Conservation (phyloP, 1,284 basidiomycete genomes). For the Porphyrellus sp. region DNA sequence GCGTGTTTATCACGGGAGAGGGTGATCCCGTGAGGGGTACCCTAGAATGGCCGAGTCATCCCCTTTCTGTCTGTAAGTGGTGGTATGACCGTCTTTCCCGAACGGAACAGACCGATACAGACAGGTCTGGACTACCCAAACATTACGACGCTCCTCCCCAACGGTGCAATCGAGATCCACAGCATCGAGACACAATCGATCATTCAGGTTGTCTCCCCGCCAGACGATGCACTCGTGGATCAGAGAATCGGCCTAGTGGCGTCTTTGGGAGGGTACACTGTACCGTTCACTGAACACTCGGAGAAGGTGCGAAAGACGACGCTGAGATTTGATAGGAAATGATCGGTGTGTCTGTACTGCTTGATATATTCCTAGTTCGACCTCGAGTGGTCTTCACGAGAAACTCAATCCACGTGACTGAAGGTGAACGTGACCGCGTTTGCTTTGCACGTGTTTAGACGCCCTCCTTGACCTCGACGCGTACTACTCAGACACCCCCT, state of each 20-base stretch:
- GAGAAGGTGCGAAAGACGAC: conserved; percentile 50
- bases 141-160: conserved; percentile 72
- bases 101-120: neutral
- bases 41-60: conserved; percentile 79
- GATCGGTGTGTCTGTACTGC: conserved; percentile 29
- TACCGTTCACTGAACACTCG: conserved; percentile 56
- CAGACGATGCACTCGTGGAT: conserved; percentile 33
- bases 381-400: neutral
- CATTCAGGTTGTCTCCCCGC: conserved; percentile 65
- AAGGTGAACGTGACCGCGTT: conserved; percentile 15
- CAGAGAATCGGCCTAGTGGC: conserved; percentile 42
- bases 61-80: conserved; percentile 71
- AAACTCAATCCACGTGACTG: conserved; percentile 30
- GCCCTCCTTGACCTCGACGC: conserved; percentile 11
- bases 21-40: conserved; percentile 90
- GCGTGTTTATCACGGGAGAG: conserved; percentile 78
- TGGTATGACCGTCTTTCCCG: neutral
- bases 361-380: conserved; percentile 12
- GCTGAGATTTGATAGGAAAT: conserved; percentile 26
- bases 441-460: conserved; percentile 25
- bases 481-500: conserved; percentile 8
- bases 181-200: conserved; percentile 72
- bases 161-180: conserved; percentile 80
- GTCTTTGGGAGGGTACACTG: conserved; percentile 53
- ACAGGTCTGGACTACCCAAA: conserved; percentile 81